Conservation (phyloP, 2,329 filamentous ascomycete species). For the Sclerotinia glacialis region DNA sequence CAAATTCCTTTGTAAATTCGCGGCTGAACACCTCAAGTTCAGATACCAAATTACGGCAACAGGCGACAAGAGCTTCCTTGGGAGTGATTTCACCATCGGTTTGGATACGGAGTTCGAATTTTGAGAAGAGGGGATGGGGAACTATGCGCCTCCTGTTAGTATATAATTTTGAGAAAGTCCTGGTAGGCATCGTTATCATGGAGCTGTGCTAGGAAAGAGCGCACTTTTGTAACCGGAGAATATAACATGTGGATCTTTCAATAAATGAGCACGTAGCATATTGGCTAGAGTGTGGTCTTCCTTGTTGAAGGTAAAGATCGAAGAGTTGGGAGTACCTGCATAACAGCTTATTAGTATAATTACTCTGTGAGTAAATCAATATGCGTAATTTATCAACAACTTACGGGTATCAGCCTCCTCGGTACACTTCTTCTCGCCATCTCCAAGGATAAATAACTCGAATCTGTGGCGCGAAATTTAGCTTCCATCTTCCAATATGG, state of each 20-base stretch:
- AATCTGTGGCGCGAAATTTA: constrained; percentile 56
- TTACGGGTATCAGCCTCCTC: constrained; percentile 85
- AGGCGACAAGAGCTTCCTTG: constrained; percentile 80
- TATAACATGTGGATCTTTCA: constrained; percentile 77
- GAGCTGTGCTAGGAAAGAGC: constrained; percentile 40
- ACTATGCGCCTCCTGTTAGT: constrained; percentile 29
- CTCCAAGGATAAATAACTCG: constrained; percentile 84
- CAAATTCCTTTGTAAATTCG: constrained; percentile 90
- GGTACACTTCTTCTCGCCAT: constrained; percentile 91
- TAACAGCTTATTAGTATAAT: constrained; percentile 11
- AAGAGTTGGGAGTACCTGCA: constrained; percentile 85
- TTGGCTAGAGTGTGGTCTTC: constrained; percentile 97
- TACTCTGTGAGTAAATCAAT: neutral
- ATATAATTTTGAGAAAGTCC: neutral
- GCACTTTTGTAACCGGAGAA: constrained; percentile 90
- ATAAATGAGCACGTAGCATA: constrained; percentile 79
- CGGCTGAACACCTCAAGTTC: constrained; percentile 77
- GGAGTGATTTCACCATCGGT: constrained; percentile 86
- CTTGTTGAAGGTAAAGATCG: constrained; percentile 92
- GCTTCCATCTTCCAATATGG: neutral
- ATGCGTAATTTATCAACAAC: constrained; percentile 38
- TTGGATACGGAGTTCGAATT: constrained; percentile 76
- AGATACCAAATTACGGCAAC: constrained; percentile 77
- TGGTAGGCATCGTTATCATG: neutral
- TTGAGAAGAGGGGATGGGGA: constrained; percentile 45